Conservation (phyloP, 1,139 yeast genomes). For the Pichia sp. region DNA sequence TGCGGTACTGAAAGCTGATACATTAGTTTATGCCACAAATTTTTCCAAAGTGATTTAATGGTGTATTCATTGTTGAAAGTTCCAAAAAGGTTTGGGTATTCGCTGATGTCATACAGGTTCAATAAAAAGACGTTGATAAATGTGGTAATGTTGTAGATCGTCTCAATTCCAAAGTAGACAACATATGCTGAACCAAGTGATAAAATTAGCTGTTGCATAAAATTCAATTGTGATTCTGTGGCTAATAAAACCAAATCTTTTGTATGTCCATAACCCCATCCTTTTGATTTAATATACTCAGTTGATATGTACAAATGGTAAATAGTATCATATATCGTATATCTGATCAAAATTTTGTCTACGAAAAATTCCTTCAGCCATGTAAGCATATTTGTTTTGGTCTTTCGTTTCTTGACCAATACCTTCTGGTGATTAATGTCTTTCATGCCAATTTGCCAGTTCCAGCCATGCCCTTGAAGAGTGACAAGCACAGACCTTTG, state of each 20-base stretch:
- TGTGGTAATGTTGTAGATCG: slow-evolving; percentile 3
- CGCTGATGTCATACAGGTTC: slow-evolving; percentile 1
- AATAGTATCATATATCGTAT: slow-evolving; percentile 8
- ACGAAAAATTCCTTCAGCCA: slow-evolving; percentile 3
- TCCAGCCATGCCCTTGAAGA: slow-evolving; percentile 15
- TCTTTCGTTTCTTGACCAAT: neutral
- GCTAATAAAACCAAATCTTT: slow-evolving; percentile 5
- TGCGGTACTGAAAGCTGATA: slow-evolving; percentile 12
- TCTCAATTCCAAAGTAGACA: slow-evolving; percentile 10
- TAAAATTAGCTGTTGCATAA: slow-evolving; percentile 7
- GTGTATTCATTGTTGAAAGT: slow-evolving; percentile 9
- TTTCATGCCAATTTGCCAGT: slow-evolving; percentile 6
- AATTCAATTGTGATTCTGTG: slow-evolving; percentile 6
- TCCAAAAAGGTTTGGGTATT: slow-evolving; percentile 13
- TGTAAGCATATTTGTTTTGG: neutral
- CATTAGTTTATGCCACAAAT: slow-evolving; percentile 16
- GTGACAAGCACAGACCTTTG: slow-evolving; percentile 8
- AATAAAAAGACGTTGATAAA: slow-evolving; percentile 3
- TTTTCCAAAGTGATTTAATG: slow-evolving; percentile 12
- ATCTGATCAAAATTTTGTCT: slow-evolving; percentile 2
- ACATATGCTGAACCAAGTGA: slow-evolving; percentile 8
- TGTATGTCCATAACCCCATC: slow-evolving; percentile 10
- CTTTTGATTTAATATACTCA: slow-evolving; percentile 7
- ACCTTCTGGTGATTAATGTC: too few relatives aligned
- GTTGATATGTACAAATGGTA: slow-evolving; percentile 9